Conservation (phyloP, 2,329 filamentous ascomycete genomes). For the Aaosphaeria pasadenensis region DNA sequence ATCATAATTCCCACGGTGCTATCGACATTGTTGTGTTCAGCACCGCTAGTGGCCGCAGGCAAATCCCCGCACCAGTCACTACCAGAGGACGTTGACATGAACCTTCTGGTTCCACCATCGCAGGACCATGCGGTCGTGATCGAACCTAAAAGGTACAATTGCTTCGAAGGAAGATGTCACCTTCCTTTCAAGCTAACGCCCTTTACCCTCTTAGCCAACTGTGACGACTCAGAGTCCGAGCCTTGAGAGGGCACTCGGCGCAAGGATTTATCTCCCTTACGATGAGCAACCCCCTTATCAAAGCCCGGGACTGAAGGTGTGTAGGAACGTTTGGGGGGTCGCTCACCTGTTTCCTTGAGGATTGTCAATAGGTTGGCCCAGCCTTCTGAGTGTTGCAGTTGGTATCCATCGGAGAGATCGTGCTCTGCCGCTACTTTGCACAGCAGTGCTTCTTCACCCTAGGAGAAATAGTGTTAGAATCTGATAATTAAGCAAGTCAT, state of each 20-base stretch:
- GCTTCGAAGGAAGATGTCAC: background rate
- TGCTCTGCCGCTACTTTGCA: conserved; percentile 81
- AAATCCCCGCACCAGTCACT: too few species aligned
- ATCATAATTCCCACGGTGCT: too few species aligned
- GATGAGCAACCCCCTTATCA: conserved; percentile 37
- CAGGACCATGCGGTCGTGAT: background rate
- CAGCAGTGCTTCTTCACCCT: conserved; percentile 88
- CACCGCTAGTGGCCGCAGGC: too few species aligned
- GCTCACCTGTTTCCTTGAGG: conserved; percentile 95
- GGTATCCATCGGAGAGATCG: conserved; percentile 75
- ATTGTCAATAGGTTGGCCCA: conserved; percentile 95
- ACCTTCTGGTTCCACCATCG: too few species aligned
- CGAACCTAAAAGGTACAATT: background rate
- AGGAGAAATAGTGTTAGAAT: conserved; percentile 7
- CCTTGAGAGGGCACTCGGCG: conserved; percentile 25
- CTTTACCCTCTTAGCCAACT: conserved; percentile 65
- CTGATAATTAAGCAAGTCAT: conserved; percentile 2
- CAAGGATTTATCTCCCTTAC: conserved; percentile 11
- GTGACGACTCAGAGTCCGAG: conserved; percentile 54
- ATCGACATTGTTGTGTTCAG: too few species aligned
- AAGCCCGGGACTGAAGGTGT: conserved; percentile 21
- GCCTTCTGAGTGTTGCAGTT: conserved; percentile 81
- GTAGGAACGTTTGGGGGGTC: conserved; percentile 69
- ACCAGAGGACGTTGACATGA: too few species aligned
- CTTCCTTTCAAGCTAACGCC: conserved; percentile 53